phyloP scores from a whole-genome alignment of 306 rosid genomes.

The Canavalia gladiata region DNA sequence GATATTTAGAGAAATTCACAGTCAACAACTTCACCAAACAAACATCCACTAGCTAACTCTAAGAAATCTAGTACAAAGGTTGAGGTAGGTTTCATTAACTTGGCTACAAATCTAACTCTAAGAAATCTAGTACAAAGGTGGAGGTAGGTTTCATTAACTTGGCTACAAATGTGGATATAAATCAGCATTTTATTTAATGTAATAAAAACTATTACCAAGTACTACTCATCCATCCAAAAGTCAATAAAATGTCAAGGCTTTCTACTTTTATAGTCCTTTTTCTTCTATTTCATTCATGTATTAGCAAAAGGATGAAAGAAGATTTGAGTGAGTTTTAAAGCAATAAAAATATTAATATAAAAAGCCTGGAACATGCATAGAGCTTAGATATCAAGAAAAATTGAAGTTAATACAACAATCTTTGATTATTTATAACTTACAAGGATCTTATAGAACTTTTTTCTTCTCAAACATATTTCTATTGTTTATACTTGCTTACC shows the following conservation, averaged over 20 bases:
- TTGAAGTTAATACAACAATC: slow-evolving; percentile 5
- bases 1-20: slow-evolving; percentile 59
- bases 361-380: not conserved
- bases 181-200: slow-evolving; percentile 27
- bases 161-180: not conserved
- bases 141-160: no score
- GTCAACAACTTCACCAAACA: slow-evolving; percentile 52
- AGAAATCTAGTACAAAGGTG: no score
- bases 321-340: not conserved
- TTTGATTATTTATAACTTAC: not conserved
- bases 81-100: slow-evolving; percentile 69
- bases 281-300: not conserved
- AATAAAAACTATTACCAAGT: slow-evolving; percentile 12
- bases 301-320: not conserved
- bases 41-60: slow-evolving; percentile 46
- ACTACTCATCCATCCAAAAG: slow-evolving; percentile 1
- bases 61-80: slow-evolving; percentile 55
- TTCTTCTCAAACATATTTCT: not conserved
- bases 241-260: not conserved
- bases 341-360: not conserved
- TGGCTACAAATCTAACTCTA: slow-evolving; percentile 1
- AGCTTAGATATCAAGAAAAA: not conserved
- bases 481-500: slow-evolving; percentile 18
- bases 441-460: not conserved
- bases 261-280: not conserved